These are phyloP conservation scores for Gonium pectorale DNA, from an alignment of 139 green algal species.

Conservation along the genomic window DNA sequence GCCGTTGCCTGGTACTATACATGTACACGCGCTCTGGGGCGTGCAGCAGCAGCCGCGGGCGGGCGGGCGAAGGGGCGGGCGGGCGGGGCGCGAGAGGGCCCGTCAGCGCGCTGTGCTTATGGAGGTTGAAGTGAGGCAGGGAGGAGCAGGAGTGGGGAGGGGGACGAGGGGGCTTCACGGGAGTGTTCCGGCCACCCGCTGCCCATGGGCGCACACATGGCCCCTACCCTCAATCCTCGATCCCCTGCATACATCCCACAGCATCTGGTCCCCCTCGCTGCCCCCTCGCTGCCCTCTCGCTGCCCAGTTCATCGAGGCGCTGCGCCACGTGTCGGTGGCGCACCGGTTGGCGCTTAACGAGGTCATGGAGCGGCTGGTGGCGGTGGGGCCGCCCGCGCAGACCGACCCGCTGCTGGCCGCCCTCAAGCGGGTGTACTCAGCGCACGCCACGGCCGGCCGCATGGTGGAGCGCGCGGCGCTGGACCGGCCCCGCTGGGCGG, in stretches of 20 bases:
- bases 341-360: constrained; percentile 51
- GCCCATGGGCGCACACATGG: not conserved
- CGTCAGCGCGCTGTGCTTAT: too few relatives aligned
- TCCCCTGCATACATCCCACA: not conserved
- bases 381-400: constrained; percentile 31
- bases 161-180: not conserved
- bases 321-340: constrained; percentile 55
- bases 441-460: not conserved
- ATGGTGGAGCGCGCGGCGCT: not conserved
- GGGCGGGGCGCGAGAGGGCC: too few relatives aligned
- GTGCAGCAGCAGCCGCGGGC: too few relatives aligned
- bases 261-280: not conserved
- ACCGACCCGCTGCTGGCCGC: not conserved
- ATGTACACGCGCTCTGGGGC: not conserved
- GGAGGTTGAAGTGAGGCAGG: not conserved
- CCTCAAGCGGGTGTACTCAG: not conserved
- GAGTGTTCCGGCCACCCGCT: not conserved
- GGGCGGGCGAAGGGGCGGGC: too few relatives aligned
- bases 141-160: not conserved
- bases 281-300: not conserved
- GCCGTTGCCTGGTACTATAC: not conserved
- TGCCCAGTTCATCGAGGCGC: constrained; percentile 56
- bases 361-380: constrained; percentile 61
- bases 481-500: not conserved
- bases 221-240: not conserved